phyloP scores from a whole-genome alignment of 768 basidiomycete species.

The Tricholoma matsutake region DNA sequence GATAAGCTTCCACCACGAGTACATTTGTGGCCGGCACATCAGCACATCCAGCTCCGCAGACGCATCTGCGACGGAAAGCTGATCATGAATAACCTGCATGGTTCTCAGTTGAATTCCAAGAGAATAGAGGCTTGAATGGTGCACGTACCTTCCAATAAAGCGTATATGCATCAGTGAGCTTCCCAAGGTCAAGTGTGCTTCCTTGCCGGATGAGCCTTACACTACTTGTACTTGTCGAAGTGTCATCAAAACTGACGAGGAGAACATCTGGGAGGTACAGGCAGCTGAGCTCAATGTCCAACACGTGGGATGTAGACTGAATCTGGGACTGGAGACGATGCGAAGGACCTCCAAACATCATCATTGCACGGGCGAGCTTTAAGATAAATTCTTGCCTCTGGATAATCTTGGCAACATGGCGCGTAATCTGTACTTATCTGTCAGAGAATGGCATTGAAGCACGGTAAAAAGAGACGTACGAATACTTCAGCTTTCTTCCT shows the following conservation, averaged over 20 bases:
- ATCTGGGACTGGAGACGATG: slow-evolving; percentile 84
- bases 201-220: slow-evolving; percentile 77
- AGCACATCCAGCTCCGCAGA: slow-evolving; percentile 64
- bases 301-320: slow-evolving; percentile 71
- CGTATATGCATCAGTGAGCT: slow-evolving; percentile 65
- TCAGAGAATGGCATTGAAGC: neutral
- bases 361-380: slow-evolving; percentile 81
- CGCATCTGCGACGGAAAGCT: slow-evolving; percentile 71
- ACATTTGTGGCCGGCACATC: slow-evolving; percentile 65
- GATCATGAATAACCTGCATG: slow-evolving; percentile 78
- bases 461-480: slow-evolving; percentile 33
- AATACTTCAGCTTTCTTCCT: slow-evolving; percentile 75
- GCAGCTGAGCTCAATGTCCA: slow-evolving; percentile 69
- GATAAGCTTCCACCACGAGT: slow-evolving; percentile 57
- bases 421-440: slow-evolving; percentile 59
- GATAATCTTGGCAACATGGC: slow-evolving; percentile 79
- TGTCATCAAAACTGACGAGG: slow-evolving; percentile 82
- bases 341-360: slow-evolving; percentile 85
- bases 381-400: slow-evolving; percentile 82
- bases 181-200: slow-evolving; percentile 71
- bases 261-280: slow-evolving; percentile 75
- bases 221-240: slow-evolving; percentile 73
- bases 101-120: neutral
- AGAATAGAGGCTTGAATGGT: neutral
- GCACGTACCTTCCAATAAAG: slow-evolving; percentile 68